Base-by-base conservation (phyloP, 805 yeast genomes). In the Lipomyces sp. region DNA sequence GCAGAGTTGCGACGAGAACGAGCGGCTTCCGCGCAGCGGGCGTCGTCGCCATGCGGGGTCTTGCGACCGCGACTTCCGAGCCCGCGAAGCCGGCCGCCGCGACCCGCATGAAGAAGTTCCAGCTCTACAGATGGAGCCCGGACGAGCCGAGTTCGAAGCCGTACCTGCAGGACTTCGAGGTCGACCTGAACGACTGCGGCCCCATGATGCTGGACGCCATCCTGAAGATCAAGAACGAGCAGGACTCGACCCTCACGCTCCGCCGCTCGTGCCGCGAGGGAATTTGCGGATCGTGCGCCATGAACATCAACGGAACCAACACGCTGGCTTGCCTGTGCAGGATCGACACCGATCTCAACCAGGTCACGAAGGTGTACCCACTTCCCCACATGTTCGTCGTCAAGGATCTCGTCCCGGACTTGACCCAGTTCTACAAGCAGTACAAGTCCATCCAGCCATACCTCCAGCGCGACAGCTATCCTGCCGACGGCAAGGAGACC, bases 201-300 rank as follows among this genome's bases (percentile, higher is more conserved):
- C 98, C 98, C 50, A 93, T 93, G 98, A 85, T 93, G 45, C 77
- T 93, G 66, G 98, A 93, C 71, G 98, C 98, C 24, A 72, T 93
- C 53, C 71, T 93, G 61, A 90, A 90, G 74, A 89, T 93, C 72
- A 93, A 93, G 73, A 89, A 91, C 71, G 98, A 93, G 74, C 95
- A 88, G 72, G 98, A 93, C 70, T 72, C 97, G 41, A 86, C 97
- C 29, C 80, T 93, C 68, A 93, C 98, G 4, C 86, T 93, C 74
- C 84, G 98, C 76, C 84, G 98, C 74, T 89, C 97, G 39, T 93
- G 98, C 76, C 88, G 98, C 76, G 98, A 93, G 75, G 98, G 98
- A 65, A 93, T 93, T 61, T 93, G 98, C 77, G 98, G 98, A 49
- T 91, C 98, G 5, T 93, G 98, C 77, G 98, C 98, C 62, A 93